These are phyloP conservation scores for Aspergillus pseudotamarii DNA, from an alignment of 2,329 filamentous ascomycete species.

Conservation along the genomic window DNA sequence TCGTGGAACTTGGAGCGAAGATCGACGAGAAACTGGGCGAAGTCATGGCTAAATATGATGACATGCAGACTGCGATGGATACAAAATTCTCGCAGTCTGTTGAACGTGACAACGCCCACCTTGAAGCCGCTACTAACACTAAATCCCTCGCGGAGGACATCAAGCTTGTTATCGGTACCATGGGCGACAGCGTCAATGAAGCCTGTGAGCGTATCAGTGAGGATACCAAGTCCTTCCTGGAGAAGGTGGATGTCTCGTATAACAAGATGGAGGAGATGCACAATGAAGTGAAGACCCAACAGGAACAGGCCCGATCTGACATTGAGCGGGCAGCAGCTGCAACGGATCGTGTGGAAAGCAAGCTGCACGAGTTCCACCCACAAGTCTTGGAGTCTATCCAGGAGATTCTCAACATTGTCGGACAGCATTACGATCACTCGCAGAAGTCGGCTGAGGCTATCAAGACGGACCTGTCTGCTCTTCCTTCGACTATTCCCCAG, in stretches of 20 bases:
- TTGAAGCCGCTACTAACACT: slow-evolving; percentile 72
- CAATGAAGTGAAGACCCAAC: slow-evolving; percentile 73
- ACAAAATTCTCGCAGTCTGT: slow-evolving; percentile 74
- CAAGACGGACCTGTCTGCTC: slow-evolving; percentile 56
- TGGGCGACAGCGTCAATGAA: slow-evolving; percentile 78
- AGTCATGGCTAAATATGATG: slow-evolving; percentile 84
- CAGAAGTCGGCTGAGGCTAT: slow-evolving; percentile 67
- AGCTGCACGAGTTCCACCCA: slow-evolving; percentile 81
- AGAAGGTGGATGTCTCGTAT: slow-evolving; percentile 77
- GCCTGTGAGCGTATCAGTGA: slow-evolving; percentile 84
- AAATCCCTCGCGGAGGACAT: slow-evolving; percentile 86
- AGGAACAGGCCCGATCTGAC: slow-evolving; percentile 80
- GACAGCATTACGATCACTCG: slow-evolving; percentile 85
- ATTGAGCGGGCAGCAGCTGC: slow-evolving; percentile 72
- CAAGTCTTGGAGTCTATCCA: slow-evolving; percentile 84
- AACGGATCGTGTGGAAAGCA: slow-evolving; percentile 75
- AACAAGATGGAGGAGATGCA: slow-evolving; percentile 73
- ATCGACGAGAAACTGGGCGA: slow-evolving; percentile 79
- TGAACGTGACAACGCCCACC: slow-evolving; percentile 70
- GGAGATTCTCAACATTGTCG: slow-evolving; percentile 80
- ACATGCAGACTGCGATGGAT: slow-evolving; percentile 74
- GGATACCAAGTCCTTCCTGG: slow-evolving; percentile 84
- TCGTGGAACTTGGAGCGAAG: slow-evolving; percentile 58
- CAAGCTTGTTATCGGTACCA: slow-evolving; percentile 80
- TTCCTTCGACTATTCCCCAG: slow-evolving; percentile 57